phyloP scores from a whole-genome alignment of 345 rosid species.

The Acer yangbiense region DNA sequence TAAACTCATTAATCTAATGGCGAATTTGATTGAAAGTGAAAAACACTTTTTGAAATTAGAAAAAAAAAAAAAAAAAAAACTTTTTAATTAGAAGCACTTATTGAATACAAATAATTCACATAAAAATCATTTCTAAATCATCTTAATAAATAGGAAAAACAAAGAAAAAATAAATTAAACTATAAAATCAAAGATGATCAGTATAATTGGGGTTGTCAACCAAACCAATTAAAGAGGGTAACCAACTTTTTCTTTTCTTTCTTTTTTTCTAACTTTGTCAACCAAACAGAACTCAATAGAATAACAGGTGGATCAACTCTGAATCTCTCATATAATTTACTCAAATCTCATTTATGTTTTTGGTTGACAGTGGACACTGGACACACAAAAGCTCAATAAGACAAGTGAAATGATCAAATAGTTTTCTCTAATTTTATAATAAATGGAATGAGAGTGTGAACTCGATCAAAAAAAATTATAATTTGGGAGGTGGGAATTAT shows the following conservation, averaged over 20 bases:
- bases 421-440: neutral
- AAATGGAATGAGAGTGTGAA: neutral
- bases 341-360: neutral
- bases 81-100: neutral
- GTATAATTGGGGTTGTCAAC: conserved; percentile 9
- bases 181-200: no score
- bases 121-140: no score
- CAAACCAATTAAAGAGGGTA: conserved; percentile 5
- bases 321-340: neutral
- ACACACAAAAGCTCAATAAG: neutral
- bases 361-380: neutral
- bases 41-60: no score
- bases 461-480: neutral
- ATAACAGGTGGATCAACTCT: neutral
- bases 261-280: neutral
- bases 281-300: conserved; percentile 8
- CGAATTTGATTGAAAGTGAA: no score
- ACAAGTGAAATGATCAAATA: neutral
- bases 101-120: no score
- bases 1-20: no score
- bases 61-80: no score
- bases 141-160: neutral
- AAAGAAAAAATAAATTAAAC: neutral
- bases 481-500: neutral
- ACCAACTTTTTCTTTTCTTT: neutral